phyloP scores from a whole-genome alignment of 768 basidiomycete species.

The Guyanaporus albipodus region DNA sequence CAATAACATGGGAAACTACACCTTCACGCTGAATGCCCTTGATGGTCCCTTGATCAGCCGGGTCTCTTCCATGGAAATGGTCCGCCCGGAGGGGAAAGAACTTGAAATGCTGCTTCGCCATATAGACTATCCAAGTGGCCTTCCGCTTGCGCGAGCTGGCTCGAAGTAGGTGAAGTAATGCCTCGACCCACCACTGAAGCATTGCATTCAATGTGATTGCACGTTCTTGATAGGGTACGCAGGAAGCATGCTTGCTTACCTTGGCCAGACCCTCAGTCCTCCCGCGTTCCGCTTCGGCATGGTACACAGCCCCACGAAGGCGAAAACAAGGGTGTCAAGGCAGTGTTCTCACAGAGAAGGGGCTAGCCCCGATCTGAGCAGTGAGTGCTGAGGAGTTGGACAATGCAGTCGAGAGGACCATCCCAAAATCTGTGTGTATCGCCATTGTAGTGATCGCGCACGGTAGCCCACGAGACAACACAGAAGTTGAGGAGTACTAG shows the following conservation, averaged over 20 bases:
- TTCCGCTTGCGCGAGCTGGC: constrained; percentile 50
- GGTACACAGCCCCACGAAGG: constrained; percentile 66
- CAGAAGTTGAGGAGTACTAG: constrained; percentile 3
- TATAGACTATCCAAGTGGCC: constrained; percentile 30
- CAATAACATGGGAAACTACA: constrained; percentile 58
- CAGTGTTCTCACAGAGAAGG: background rate
- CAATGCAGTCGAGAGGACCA: background rate
- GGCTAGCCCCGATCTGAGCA: background rate
- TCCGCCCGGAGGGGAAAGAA: constrained; percentile 50
- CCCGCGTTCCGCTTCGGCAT: constrained; percentile 81
- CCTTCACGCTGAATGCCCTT: constrained; percentile 56
- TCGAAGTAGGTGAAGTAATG: constrained; percentile 82
- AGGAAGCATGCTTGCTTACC: constrained; percentile 37
- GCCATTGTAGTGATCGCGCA: constrained; percentile 8
- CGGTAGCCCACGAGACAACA: constrained; percentile 1
- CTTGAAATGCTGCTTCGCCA: constrained; percentile 35
- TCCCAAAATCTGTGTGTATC: constrained; percentile 7
- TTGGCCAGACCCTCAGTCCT: constrained; percentile 68
- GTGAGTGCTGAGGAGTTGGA: background rate
- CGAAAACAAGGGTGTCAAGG: constrained; percentile 29
- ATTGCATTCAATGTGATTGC: constrained; percentile 11
- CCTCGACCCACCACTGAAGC: constrained; percentile 65
- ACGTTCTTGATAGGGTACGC: constrained; percentile 10
- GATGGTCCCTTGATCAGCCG: constrained; percentile 75
- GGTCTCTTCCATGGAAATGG: constrained; percentile 69